phyloP scores from a whole-genome alignment of 805 yeast species.

The Candida anglica region DNA sequence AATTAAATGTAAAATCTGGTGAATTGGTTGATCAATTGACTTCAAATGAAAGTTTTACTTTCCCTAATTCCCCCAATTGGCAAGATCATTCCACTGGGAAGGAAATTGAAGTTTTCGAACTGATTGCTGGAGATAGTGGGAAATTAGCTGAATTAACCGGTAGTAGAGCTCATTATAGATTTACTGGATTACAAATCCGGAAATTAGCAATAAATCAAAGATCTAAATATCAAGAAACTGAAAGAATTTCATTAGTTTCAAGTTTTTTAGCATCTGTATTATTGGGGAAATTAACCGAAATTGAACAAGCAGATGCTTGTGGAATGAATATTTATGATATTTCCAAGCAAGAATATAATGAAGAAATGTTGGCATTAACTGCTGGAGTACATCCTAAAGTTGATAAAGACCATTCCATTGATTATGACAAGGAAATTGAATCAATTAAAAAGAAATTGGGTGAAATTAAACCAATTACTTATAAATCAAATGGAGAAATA shows the following conservation, averaged over 20 bases:
- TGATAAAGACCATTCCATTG: slow-evolving; percentile 27
- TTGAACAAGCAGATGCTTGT: slow-evolving; percentile 86
- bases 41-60: slow-evolving; percentile 54
- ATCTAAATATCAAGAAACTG: slow-evolving; percentile 51
- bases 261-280: slow-evolving; percentile 72
- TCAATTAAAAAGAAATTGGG: slow-evolving; percentile 54
- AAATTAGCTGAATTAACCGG: slow-evolving; percentile 70
- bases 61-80: slow-evolving; percentile 81
- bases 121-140: slow-evolving; percentile 53
- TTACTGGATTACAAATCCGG: slow-evolving; percentile 89
- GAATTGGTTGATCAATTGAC: slow-evolving; percentile 45
- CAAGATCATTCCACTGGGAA: slow-evolving; percentile 85
- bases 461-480: slow-evolving; percentile 46
- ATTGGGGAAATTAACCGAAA: slow-evolving; percentile 55
- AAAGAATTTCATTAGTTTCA: slow-evolving; percentile 69
- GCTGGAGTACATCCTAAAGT: slow-evolving; percentile 46
- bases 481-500: slow-evolving; percentile 47
- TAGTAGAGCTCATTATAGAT: slow-evolving; percentile 82
- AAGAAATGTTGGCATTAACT: slow-evolving; percentile 50
- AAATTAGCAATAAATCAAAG: slow-evolving; percentile 56
- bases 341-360: slow-evolving; percentile 49
- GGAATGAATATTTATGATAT: slow-evolving; percentile 90
- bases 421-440: slow-evolving; percentile 15
- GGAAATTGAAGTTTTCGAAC: slow-evolving; percentile 63
- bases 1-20: slow-evolving; percentile 25